Evolutionary conservation across 2,329 filamentous ascomycete genomes (phyloP).

Genomic region (Aspergillus niger): DNA sequence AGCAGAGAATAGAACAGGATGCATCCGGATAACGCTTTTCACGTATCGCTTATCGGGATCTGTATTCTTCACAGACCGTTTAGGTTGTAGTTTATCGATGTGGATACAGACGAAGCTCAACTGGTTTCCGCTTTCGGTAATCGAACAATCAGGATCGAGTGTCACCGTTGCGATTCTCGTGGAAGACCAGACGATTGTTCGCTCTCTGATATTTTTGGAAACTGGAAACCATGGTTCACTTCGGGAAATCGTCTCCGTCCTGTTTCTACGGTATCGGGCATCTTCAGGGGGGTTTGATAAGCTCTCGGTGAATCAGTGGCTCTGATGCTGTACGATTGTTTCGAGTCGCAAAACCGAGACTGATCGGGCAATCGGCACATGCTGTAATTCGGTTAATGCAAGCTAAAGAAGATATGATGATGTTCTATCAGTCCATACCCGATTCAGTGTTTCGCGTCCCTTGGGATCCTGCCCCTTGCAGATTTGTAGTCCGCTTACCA

Average conservation of each 20-base stretch:
- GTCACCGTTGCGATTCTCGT: conserved; percentile 14
- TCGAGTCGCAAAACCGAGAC: not conserved
- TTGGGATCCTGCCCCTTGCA: conserved; percentile 10
- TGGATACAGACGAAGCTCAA: conserved; percentile 11
- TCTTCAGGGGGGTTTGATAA: not conserved
- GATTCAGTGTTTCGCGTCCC: not conserved
- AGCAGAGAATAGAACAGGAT: not conserved
- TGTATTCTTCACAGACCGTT: not conserved
- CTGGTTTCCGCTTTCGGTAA: conserved; percentile 26
- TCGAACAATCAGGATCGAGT: conserved; percentile 1
- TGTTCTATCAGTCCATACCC: not conserved
- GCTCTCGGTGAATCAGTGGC: not conserved
- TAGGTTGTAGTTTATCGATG: conserved; percentile 1
- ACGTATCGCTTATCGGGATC: not conserved
- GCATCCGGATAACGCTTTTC: conserved; percentile 5
- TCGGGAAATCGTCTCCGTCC: not conserved
- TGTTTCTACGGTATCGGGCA: not conserved
- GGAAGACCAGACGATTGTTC: not conserved
- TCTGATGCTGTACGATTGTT: too few relatives aligned
- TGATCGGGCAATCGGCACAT: not conserved
- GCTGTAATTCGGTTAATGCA: not conserved
- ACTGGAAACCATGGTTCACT: not conserved
- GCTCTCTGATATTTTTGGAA: not conserved
- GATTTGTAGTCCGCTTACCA: conserved; percentile 2
- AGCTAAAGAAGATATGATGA: not conserved